These are phyloP conservation scores for Ogataea degrootiae DNA, from an alignment of 805 yeast species.

Conservation along the genomic window DNA sequence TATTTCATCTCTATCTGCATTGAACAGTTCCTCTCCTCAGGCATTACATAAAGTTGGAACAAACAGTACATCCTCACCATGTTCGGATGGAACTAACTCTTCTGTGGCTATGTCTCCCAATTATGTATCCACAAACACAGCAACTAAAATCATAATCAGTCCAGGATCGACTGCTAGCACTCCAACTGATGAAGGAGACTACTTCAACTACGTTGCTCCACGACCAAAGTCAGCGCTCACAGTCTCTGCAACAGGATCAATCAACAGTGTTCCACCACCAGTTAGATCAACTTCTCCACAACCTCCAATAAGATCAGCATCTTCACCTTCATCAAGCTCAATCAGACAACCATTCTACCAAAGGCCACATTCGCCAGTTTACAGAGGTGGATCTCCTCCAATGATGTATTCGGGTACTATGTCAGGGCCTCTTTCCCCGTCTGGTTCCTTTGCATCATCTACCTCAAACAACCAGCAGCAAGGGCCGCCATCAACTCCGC, in stretches of 20 bases:
- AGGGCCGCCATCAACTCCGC: background rate
- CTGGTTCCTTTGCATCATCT: background rate
- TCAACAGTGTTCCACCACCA: conserved; percentile 4
- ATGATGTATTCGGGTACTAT: background rate
- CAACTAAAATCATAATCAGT: conserved; percentile 11
- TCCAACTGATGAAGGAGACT: conserved; percentile 15
- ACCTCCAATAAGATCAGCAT: background rate
- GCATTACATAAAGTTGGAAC: conserved; percentile 8
- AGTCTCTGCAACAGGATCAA: conserved; percentile 5
- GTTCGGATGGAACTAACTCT: conserved; percentile 10
- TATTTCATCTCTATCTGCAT: background rate
- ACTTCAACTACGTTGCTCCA: conserved; percentile 27
- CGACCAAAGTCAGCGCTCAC: conserved; percentile 17
- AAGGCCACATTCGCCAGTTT: conserved; percentile 8
- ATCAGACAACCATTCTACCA: background rate
- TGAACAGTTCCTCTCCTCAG: conserved; percentile 3
- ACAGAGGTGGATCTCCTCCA: conserved; percentile 6
- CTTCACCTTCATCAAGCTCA: background rate
- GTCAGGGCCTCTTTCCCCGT: background rate
- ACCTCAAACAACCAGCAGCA: background rate
- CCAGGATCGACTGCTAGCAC: conserved; percentile 9
- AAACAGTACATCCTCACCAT: background rate
- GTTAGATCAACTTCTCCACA: conserved; percentile 8
- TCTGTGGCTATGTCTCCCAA: conserved; percentile 13
- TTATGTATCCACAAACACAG: conserved; percentile 1